These are phyloP conservation scores for Kickxella alabastrina DNA, from an alignment of 192 early-diverging fungal species.

Conservation along the genomic window DNA sequence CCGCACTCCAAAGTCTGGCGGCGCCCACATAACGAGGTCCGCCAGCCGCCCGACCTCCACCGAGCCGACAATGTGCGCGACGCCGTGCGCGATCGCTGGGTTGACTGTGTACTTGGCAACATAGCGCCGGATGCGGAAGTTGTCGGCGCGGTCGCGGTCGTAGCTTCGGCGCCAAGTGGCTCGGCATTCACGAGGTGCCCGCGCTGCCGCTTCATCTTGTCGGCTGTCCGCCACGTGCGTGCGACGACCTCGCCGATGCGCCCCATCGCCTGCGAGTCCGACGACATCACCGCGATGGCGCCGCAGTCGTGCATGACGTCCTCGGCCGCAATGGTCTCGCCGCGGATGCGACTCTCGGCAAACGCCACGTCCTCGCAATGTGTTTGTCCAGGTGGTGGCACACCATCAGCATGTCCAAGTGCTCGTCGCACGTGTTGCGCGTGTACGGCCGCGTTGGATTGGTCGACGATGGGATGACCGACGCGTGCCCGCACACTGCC, in stretches of 20 bases:
- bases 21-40: conserved; percentile 83
- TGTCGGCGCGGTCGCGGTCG: conserved; percentile 63
- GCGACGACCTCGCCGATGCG: conserved; percentile 89
- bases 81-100: conserved; percentile 86
- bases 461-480: conserved; percentile 91
- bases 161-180: conserved; percentile 10
- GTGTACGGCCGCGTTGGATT: conserved; percentile 97
- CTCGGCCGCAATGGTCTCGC: conserved; percentile 96
- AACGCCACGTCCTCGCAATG: conserved; percentile 97
- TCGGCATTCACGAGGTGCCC: conserved; percentile 60
- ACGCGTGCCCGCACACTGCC: conserved; percentile 69
- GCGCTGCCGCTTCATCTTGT: conserved; percentile 88
- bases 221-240: conserved; percentile 93
- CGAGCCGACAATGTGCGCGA: conserved; percentile 85
- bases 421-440: conserved; percentile 93
- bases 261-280: conserved; percentile 96
- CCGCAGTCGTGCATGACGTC: conserved; percentile 95
- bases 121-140: conserved; percentile 85
- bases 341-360: conserved; percentile 93
- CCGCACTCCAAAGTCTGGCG: conserved; percentile 84
- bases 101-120: conserved; percentile 98
- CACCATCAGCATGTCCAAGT: conserved; percentile 98
- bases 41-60: conserved; percentile 94
- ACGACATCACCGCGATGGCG: conserved; percentile 91
- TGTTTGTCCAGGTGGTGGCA: conserved; percentile 93